Conservation (phyloP, 176 grass and related monocot species). For the Alopecurus myosuroides region DNA sequence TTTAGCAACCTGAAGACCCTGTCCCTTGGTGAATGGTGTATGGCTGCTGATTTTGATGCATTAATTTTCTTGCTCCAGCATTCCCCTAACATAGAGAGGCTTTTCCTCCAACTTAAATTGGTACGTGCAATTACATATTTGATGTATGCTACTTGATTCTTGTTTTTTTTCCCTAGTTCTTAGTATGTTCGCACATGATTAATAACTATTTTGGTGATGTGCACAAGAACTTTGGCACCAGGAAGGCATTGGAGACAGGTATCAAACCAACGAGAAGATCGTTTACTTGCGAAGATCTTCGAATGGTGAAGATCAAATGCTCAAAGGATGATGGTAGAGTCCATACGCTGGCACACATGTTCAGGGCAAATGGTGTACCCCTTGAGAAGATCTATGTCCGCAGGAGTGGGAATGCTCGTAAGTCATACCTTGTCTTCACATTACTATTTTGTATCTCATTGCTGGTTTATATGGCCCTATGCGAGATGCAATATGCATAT, state of each 20-base stretch:
- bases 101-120: constrained; percentile 19
- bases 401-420: background rate
- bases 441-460: background rate
- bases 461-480: background rate
- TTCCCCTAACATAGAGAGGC: constrained; percentile 10
- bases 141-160: background rate
- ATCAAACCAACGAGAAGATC: background rate
- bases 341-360: constrained; percentile 6
- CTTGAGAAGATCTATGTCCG: constrained; percentile 1
- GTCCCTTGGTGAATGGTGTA: constrained; percentile 28
- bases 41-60: constrained; percentile 2
- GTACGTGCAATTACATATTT: background rate
- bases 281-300: constrained; percentile 9
- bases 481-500: background rate
- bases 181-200: background rate
- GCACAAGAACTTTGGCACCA: background rate
- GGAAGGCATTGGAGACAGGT: background rate
- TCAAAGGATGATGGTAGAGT: background rate
- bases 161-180: background rate
- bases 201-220: background rate
- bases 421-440: background rate
- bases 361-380: constrained; percentile 6
- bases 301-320: constrained; percentile 19
- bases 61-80: constrained; percentile 19
- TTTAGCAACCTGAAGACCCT: constrained; percentile 23